A percentile compares a stretch with the other conserved stretches of the same genome.
Conservation (phyloP, 768 basidiomycete species). For the Leccinum broughii region DNA sequence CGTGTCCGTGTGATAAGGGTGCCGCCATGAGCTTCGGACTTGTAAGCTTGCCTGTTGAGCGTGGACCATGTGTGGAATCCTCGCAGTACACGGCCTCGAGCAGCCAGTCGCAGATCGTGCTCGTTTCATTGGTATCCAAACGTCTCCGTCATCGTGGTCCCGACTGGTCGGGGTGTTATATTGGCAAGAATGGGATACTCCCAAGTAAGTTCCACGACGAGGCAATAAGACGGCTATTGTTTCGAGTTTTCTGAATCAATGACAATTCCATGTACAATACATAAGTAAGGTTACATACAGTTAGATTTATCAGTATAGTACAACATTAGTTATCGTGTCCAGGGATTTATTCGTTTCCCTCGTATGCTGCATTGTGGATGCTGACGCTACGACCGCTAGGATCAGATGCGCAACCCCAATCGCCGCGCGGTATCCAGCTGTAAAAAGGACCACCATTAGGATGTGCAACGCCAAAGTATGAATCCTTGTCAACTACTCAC, state of each 20-base stretch:
- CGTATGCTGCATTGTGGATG: slow-evolving; percentile 94
- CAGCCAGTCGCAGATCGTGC: slow-evolving; percentile 69
- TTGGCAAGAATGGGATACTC: slow-evolving; percentile 55
- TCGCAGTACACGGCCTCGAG: slow-evolving; percentile 79
- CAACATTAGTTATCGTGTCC: slow-evolving; percentile 13
- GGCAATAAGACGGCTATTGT: too few relatives aligned
- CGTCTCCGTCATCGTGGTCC: slow-evolving; percentile 92
- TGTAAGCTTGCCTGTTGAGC: background rate
- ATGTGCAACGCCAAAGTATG: slow-evolving; percentile 3
- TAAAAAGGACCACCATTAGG: slow-evolving; percentile 14
- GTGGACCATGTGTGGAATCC: slow-evolving; percentile 84
- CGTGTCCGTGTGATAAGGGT: too few relatives aligned
- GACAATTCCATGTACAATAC: background rate
- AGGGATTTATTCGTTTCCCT: slow-evolving; percentile 18
- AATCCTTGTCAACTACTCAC: slow-evolving; percentile 41
- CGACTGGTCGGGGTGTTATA: slow-evolving; percentile 97
- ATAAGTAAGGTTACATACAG: background rate
- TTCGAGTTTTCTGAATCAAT: too few relatives aligned
- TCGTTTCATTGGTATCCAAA: slow-evolving; percentile 84
- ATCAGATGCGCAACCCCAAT: slow-evolving; percentile 95
- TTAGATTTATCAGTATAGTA: background rate
- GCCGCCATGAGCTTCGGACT: background rate
- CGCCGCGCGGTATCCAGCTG: slow-evolving; percentile 92
- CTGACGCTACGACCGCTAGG: slow-evolving; percentile 94
- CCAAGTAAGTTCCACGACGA: too few relatives aligned